phyloP scores from a whole-genome alignment of 2,329 filamentous ascomycete genomes.

The Fusarium brevicatenulatum region DNA sequence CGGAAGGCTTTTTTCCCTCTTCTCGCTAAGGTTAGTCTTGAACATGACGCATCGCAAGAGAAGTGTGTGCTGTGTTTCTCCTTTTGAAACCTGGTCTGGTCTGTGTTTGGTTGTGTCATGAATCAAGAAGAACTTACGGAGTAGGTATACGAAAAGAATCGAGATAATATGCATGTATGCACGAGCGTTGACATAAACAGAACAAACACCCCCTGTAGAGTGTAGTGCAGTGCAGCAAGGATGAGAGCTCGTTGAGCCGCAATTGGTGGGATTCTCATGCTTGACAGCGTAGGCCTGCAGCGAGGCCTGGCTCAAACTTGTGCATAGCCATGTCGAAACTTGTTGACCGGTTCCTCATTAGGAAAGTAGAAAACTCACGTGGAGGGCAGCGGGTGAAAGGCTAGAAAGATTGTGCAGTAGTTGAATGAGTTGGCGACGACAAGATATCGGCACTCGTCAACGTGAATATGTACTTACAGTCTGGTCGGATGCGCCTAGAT shows the following conservation, averaged over 20 bases:
- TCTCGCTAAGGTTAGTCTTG: conserved; percentile 16
- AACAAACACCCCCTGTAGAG: not conserved
- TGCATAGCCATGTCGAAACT: conserved; percentile 38
- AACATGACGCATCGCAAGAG: conserved; percentile 9
- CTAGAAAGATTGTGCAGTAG: conserved; percentile 17
- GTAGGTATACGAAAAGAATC: conserved; percentile 13
- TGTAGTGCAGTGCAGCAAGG: not conserved
- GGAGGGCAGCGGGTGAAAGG: conserved; percentile 34
- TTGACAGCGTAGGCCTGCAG: conserved; percentile 31
- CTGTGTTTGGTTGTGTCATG: not conserved
- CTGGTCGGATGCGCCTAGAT: not conserved
- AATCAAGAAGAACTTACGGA: not conserved
- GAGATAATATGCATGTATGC: not conserved
- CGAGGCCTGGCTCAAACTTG: conserved; percentile 32
- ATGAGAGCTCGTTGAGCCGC: not conserved
- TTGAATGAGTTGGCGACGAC: not conserved
- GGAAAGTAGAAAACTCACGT: conserved; percentile 47
- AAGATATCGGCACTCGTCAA: not conserved
- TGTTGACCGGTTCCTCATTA: conserved; percentile 49
- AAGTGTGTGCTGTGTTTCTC: conserved; percentile 2
- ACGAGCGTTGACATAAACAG: not conserved
- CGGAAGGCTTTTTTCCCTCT: not conserved
- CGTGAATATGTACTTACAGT: not conserved
- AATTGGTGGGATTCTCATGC: conserved; percentile 39
- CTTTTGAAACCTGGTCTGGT: conserved; percentile 8